Evolutionary conservation across 306 rosid species (phyloP), one percentile per base, ranked within the genome.

Genomic region (Astragalus membranaceus): DNA sequence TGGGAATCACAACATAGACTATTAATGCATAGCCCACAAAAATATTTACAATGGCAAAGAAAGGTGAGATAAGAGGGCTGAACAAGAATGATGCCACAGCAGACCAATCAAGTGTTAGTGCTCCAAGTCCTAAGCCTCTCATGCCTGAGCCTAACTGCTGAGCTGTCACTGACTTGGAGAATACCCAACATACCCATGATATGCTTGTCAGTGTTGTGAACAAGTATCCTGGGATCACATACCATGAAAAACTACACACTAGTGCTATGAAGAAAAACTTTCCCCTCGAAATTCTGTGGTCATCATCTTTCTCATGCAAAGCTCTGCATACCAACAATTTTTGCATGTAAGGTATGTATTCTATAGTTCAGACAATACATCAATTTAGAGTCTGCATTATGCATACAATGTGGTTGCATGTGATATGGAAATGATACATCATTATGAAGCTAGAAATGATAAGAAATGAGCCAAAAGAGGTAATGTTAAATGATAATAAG

Each of bases 131-230:
- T 0, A 91, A 75, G 11, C 97, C 97, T 50, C 11, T 66, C 97
- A 91, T 83, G 62, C 96, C 96, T 1, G 96, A 91, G 10, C 97
- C 97, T 10, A 91, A 17, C 42, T 88, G 97, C 74, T 91, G 96
- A 58, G 91, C 97, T 16, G 91, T 86, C 6, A 91, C 89, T 10
- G 97, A 91, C 72, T 83, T 88, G 75, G 96, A 68, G 85, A 88
- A 87, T 16, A 77, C 4, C 97, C 97, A 91, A 76, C 95, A 90
- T 0, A 90, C 65, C 91, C 92, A 92, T 62, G 96, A 92, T 50
- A 92, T 86, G 88, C 8, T 87, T 26, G 95, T 71, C n/a, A 92
- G 92, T 10, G 95, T 87, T 55, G 89, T 8, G 81, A 92, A 89
- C 12, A 92, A 69, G 85, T 76, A 86, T 43, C 96, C 96, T 8